Conservation (phyloP, 2,329 filamentous ascomycete genomes). For the Lecanicillium sp. region DNA sequence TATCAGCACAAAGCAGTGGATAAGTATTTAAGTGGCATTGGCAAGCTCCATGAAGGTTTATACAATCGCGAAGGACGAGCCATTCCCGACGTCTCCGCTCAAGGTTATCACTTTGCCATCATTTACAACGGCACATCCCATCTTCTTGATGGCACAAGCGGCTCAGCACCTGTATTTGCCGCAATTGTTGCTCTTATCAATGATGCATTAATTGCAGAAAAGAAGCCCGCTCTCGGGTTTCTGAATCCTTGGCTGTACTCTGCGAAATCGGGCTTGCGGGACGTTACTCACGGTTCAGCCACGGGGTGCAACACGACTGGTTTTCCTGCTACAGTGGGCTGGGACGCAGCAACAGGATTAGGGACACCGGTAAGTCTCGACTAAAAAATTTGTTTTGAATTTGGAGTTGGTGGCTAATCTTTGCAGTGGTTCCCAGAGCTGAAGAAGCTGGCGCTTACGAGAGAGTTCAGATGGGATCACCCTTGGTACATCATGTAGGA, state of each 20-base stretch:
- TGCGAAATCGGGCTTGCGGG: constrained; percentile 1
- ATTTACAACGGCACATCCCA: constrained; percentile 17
- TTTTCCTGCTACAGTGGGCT: constrained; percentile 11
- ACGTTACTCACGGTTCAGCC: constrained; percentile 15
- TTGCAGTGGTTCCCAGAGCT: constrained; percentile 10
- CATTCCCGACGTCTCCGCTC: constrained; percentile 57
- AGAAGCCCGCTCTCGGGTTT: constrained; percentile 49
- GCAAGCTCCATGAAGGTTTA: constrained; percentile 43
- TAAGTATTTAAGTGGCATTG: constrained; percentile 37
- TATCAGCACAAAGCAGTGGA: constrained; percentile 23
- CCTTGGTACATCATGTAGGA: constrained; percentile 9
- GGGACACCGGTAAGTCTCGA: constrained; percentile 22
- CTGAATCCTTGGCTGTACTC: constrained; percentile 56
- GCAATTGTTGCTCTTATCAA: constrained; percentile 60
- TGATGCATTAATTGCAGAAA: constrained; percentile 52
- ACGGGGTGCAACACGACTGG: constrained; percentile 7
- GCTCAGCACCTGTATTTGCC: constrained; percentile 57
- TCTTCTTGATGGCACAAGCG: constrained; percentile 28
- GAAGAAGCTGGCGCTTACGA: not conserved
- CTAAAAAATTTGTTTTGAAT: too few relatives aligned
- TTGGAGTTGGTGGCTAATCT: not conserved
- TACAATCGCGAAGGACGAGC: constrained; percentile 46
- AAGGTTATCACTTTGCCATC: constrained; percentile 32
- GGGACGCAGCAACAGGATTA: constrained; percentile 27
- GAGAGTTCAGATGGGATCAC: constrained; percentile 1